Evolutionary conservation across 495 filamentous ascomycete genomes (phyloP), one percentile per base, ranked within the genome.

Genomic region (Xylaria longipes): DNA sequence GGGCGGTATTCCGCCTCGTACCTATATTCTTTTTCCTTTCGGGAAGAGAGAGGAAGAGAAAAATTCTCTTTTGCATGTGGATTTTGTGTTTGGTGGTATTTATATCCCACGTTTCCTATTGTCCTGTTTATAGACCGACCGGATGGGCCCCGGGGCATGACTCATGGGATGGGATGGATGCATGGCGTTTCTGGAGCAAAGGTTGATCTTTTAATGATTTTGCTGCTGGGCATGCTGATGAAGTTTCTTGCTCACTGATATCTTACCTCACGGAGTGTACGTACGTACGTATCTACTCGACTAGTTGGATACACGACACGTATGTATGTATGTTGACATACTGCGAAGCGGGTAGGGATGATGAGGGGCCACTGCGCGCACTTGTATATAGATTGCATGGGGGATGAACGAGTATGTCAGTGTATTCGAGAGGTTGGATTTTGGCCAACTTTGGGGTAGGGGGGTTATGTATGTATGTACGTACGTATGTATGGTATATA

Each of bases 101-200:
- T n/a, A n/a, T 52, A 20, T 52, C 48, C 14, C 11, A 22, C 48
- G 11, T 27, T 52, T 52, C 7, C 20, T 25, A 14, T 12, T 9
- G n/a, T 52, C 11, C 39, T 41, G 9, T 54, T 15, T 65, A 35
- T 65, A 65, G 62, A 46, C 41, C 37, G 29, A 37, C 22, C 31
- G 33, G 56, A 37, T 37, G 17, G 54, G 56, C 57, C 14, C 7
- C 57, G 8, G 57, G 57, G 57, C 57, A 60, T 60, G 57, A 60
- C 7, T 5, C 14, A 8, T 15, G 20, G 57, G 25, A 8, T 4
- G 6, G 15, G 56, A 35, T 58, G 56, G 56, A 7, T 8, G 56
- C 56, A 60, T 60, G 57, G 57, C 57, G 57, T 60, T 60, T 60
- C 8, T 60, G 57, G 57, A 37, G 57, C 20, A 31, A 56, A 31